Evolutionary conservation across 495 filamentous ascomycete genomes (phyloP).

Genomic region (Penicillium soppii): DNA sequence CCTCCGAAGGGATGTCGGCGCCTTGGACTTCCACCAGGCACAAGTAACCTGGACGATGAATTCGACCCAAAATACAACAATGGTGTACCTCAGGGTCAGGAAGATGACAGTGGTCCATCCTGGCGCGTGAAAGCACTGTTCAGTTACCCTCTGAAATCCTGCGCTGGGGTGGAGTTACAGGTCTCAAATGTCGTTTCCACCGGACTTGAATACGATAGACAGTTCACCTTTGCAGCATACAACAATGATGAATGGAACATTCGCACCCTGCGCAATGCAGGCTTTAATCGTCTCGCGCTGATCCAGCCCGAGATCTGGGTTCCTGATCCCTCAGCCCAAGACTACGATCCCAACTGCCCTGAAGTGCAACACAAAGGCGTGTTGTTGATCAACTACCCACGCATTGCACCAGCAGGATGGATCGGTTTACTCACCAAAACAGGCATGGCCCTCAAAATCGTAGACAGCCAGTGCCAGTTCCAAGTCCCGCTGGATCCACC

Average conservation of each 20-base stretch:
- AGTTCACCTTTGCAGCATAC: constrained; percentile 78
- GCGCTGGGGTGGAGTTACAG: constrained; percentile 73
- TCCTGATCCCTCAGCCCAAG: constrained; percentile 59
- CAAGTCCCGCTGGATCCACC: constrained; percentile 65
- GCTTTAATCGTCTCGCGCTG: constrained; percentile 69
- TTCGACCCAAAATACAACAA: constrained; percentile 34
- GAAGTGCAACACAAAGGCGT: constrained; percentile 39
- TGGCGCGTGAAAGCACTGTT: constrained; percentile 77
- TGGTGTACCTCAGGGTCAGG: constrained; percentile 15
- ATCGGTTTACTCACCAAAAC: constrained; percentile 9
- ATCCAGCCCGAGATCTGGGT: constrained; percentile 78
- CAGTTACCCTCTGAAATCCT: constrained; percentile 88
- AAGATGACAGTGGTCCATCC: constrained; percentile 21
- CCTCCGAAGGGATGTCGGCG: constrained; percentile 37
- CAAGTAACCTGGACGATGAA: constrained; percentile 41
- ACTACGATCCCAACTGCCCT: constrained; percentile 34
- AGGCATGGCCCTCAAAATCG: constrained; percentile 21
- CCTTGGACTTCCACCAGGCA: constrained; percentile 27
- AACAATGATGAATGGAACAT: constrained; percentile 60
- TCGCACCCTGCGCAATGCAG: constrained; percentile 67
- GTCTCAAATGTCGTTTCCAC: constrained; percentile 63
- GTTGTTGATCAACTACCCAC: constrained; percentile 40
- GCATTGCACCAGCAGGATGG: constrained; percentile 12
- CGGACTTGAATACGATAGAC: constrained; percentile 80
- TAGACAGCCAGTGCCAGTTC: constrained; percentile 40